Percentiles rank a stretch among this genome's conserved stretches.
phyloP scores from a whole-genome alignment of 306 rosid genomes.

The Coriaria nepalensis region DNA sequence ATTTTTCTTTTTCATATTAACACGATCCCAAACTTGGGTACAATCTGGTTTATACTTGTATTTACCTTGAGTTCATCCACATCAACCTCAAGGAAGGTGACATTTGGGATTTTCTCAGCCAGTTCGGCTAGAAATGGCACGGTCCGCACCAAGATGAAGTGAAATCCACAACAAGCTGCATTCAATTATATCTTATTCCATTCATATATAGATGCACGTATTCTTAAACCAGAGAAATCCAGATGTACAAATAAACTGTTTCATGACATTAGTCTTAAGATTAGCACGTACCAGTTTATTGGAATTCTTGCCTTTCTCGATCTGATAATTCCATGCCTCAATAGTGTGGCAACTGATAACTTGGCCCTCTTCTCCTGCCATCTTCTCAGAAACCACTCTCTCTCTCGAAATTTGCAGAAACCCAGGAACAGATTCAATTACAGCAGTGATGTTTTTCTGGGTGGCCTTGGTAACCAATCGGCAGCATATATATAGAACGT shows the following conservation, averaged over 20 bases:
- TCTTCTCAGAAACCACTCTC: neutral
- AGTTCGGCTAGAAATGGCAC: slow-evolving; percentile 71
- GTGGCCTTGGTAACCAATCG: no score
- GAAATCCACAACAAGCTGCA: slow-evolving; percentile 70
- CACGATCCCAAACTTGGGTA: no score
- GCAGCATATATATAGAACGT: no score
- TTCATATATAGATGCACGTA: no score
- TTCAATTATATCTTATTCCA: neutral
- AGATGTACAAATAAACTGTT: no score
- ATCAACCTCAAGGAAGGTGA: slow-evolving; percentile 67
- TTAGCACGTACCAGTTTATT: slow-evolving; percentile 26
- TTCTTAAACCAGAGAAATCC: no score
- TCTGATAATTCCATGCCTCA: slow-evolving; percentile 41
- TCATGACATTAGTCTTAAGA: neutral
- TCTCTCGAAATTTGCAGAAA: neutral
- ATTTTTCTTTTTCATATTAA: neutral
- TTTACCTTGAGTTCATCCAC: slow-evolving; percentile 82
- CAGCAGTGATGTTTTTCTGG: neutral
- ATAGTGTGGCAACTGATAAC: slow-evolving; percentile 40
- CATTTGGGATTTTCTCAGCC: slow-evolving; percentile 48
- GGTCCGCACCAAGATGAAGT: slow-evolving; percentile 99
- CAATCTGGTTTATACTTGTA: no score
- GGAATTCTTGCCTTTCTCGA: slow-evolving; percentile 38
- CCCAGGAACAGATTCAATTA: neutral
- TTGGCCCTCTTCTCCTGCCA: slow-evolving; percentile 49